These are phyloP conservation scores for Exophiala phaeomuriformis DNA, from an alignment of 2,329 filamentous ascomycete species.

Conservation along the genomic window DNA sequence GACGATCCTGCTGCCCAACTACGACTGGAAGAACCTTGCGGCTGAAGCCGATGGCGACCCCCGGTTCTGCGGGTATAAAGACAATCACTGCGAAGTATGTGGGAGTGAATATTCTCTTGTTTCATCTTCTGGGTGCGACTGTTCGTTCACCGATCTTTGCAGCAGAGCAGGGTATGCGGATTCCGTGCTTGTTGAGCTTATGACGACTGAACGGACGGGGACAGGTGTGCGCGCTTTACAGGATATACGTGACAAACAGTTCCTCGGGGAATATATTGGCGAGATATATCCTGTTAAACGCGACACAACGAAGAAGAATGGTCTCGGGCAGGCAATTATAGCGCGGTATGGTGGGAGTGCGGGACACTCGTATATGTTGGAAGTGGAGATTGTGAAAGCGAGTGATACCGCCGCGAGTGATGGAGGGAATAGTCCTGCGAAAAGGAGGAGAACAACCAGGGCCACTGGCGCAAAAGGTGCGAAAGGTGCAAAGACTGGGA, in stretches of 20 bases:
- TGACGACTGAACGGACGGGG: slow-evolving; percentile 10
- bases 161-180: not conserved
- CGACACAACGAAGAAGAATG: not conserved
- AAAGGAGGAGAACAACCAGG: not conserved
- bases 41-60: slow-evolving; percentile 1
- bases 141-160: slow-evolving; percentile 8
- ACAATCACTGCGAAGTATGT: slow-evolving; percentile 1
- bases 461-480: not conserved
- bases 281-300: slow-evolving; percentile 16
- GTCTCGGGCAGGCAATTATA: not conserved
- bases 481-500: not conserved
- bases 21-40: slow-evolving; percentile 2
- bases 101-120: not conserved
- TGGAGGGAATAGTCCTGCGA: not conserved
- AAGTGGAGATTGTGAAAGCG: not conserved
- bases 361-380: not conserved
- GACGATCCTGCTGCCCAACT: slow-evolving; percentile 5
- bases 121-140: slow-evolving; percentile 4
- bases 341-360: not conserved
- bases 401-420: not conserved
- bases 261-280: slow-evolving; percentile 22
- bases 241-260: slow-evolving; percentile 3
- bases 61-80: slow-evolving; percentile 2
- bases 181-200: slow-evolving; percentile 14
- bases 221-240: slow-evolving; percentile 20